Evolutionary conservation across 768 basidiomycete genomes (phyloP), one percentile per base, ranked within the genome.

Genomic region (Baorangia bicolor): DNA sequence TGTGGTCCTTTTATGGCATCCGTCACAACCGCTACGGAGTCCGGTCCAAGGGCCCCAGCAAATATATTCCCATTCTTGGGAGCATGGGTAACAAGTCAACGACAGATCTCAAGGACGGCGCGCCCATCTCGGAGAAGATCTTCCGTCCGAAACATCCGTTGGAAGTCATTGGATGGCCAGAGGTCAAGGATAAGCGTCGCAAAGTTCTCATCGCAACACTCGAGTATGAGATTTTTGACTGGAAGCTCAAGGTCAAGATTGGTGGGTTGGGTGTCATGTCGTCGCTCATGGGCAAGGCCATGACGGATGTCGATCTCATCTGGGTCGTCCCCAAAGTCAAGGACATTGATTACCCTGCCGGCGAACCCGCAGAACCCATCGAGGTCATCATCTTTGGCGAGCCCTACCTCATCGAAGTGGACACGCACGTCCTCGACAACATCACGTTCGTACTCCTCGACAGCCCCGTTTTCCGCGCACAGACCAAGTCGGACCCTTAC

Each of bases 201-300:
- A 92, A 89, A 71, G 92, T 95, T 27, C 81, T 97, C 42, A 97
- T 97, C 57, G 77, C 94, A 18, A 96, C 94, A 0, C 80, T 97
- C 48, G 94, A 97, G 73, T 97, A 97, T 73, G 94, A 97, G 71
- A 90, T 97, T 68, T 86, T 97, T 66, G 94, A 96, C 68, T 97
- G 94, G 94, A 95, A 95, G 74, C 74, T 95, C 58, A 97, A 97
- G 74, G 94, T 97, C 78, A 96, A 96, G 79, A 96, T 96, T 60
- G 94, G 94, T 75, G 94, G 94, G 73, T 80, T 97, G 20, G 94
- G 94, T 79, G 94, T 96, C 76, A 97, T 97, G 94, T 96, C 94
- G 4, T 88, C 88, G 72, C 78, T 97, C 34, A 97, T 97, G 94
- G 94, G 94, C 60, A 97, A 96, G 73, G 94, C 94, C 6, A 97